Evolutionary conservation across 768 basidiomycete species (phyloP), one percentile per base, ranked within the genome.

Genomic region (Solioccasus polychromus): DNA sequence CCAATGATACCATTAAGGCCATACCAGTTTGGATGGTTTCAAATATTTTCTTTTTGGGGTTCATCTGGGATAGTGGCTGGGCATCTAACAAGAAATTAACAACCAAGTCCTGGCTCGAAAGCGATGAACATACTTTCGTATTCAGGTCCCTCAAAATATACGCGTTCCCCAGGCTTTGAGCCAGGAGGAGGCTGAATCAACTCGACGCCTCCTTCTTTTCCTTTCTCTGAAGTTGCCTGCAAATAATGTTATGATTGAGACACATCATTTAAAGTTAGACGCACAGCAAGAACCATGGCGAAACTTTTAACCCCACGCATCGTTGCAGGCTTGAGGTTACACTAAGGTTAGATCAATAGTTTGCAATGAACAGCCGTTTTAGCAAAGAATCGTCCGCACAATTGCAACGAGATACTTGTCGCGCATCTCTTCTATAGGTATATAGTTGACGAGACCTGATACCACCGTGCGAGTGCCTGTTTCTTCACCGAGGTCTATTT

Each of bases 11-110:
- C 14, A 24, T 14, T 5, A 9, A 36, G 37, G n/a, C n/a, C 68
- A 19, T 55, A 85, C 91, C 87, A 40, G 93, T 92, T 62, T 96
- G 96, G 39, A 99, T 81, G 0, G 93, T 86, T 71, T 99, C 96
- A 59, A 97, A 99, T 25, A 98, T 89, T 72, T 98, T 99, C 75
- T 96, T 98, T 72, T 98, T 99, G 11, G 96, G 96, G 68, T 97
- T 97, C 46, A 99, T 74, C 59, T 94, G 92, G 7, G 85, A 60
- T 19, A 95, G 70, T 0, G 93, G 88, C 17, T 73, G 76, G 1
- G 75, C 75, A 55, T 71, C 85, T 85, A 40, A 43, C 36, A 25
- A 14, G 9, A 39, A 35, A 10, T 41, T 47, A 20, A 57, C 40
- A 51, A 23, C 23, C 11, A 35, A 10, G 22, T 1, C 7, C 6